These are phyloP conservation scores for Clonostachys chloroleuca DNA, from an alignment of 2,329 filamentous ascomycete genomes.

Conservation along the genomic window DNA sequence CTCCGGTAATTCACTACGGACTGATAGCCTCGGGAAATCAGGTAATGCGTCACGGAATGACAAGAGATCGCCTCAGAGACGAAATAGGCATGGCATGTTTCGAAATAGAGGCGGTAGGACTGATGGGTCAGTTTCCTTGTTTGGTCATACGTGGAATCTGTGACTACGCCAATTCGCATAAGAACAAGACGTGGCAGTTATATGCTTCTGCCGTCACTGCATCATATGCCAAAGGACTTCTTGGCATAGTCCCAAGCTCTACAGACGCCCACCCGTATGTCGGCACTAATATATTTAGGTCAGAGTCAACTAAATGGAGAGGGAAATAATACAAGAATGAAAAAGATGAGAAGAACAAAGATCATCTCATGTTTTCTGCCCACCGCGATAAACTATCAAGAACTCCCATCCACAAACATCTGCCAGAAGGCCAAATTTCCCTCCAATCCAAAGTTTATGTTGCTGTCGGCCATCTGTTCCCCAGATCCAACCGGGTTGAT, in stretches of 20 bases:
- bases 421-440: too few species aligned
- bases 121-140: slow-evolving; percentile 14
- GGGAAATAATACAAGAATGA: too few species aligned
- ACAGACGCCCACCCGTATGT: too few species aligned
- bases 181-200: slow-evolving; percentile 22
- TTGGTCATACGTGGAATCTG: slow-evolving; percentile 26
- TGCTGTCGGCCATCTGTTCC: too few species aligned
- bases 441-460: too few species aligned
- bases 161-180: slow-evolving; percentile 28
- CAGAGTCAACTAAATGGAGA: too few species aligned
- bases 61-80: slow-evolving; percentile 23
- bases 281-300: too few species aligned
- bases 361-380: too few species aligned
- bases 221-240: slow-evolving; percentile 7
- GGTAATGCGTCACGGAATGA: background rate
- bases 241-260: background rate
- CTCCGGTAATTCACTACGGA: slow-evolving; percentile 18
- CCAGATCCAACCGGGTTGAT: too few species aligned
- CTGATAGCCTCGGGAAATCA: slow-evolving; percentile 14
- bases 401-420: too few species aligned
- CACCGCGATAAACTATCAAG: too few species aligned
- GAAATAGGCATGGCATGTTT: slow-evolving; percentile 13
- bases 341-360: too few species aligned
- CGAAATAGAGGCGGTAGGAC: slow-evolving; percentile 10
- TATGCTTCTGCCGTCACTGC: slow-evolving; percentile 25